Evolutionary conservation across 192 early-diverging fungal genomes (phyloP).

Genomic region (Mortierella antarctica): DNA sequence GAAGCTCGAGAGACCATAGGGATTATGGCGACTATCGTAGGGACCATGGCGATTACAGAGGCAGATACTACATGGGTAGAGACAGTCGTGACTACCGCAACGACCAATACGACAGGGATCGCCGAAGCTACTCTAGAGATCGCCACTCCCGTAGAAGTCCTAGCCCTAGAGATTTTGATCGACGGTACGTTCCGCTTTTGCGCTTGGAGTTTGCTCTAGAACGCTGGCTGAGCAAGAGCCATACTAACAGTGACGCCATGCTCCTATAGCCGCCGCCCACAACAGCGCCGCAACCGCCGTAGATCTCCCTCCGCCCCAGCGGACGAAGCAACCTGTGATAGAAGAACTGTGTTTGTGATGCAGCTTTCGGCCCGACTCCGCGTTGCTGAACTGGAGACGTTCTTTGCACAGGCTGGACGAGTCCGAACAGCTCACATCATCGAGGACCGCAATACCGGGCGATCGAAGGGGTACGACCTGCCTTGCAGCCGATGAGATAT

Average conservation of each 20-base stretch:
- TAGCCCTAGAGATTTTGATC: conserved; percentile 32
- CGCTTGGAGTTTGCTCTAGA: conserved; percentile 1
- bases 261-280: background rate
- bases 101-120: conserved; percentile 58
- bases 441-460: conserved; percentile 81
- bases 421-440: conserved; percentile 91
- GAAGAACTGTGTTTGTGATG: conserved; percentile 95
- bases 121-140: conserved; percentile 47
- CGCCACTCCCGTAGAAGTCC: conserved; percentile 25
- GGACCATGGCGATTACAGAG: conserved; percentile 38
- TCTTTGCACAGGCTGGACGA: conserved; percentile 84
- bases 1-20: conserved; percentile 46
- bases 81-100: conserved; percentile 41
- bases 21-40: conserved; percentile 38
- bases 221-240: background rate
- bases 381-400: conserved; percentile 84
- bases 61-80: conserved; percentile 1
- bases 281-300: conserved; percentile 40
- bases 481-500: background rate
- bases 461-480: conserved; percentile 84
- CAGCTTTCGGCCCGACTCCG: conserved; percentile 88
- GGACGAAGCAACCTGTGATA: conserved; percentile 82
- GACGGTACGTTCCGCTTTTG: conserved; percentile 20
- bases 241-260: conserved; percentile 1
- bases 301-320: conserved; percentile 77